Percentiles rank a stretch among this genome's conserved stretches.
Conservation (phyloP, 805 yeast genomes). For the Wickerhamomyces ciferrii region DNA sequence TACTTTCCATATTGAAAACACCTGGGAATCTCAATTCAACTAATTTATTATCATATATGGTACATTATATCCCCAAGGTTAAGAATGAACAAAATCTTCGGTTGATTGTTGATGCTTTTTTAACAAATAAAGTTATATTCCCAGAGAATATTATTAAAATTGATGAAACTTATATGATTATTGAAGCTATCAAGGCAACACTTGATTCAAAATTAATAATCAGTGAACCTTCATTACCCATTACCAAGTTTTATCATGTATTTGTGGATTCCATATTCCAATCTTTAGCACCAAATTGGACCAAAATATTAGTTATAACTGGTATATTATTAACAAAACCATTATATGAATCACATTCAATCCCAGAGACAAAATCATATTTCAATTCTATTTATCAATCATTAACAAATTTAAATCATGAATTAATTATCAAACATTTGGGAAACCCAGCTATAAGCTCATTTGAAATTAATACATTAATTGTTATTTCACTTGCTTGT, state of each 20-base stretch:
- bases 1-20: conserved; percentile 11
- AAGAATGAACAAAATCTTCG: conserved; percentile 38
- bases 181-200: conserved; percentile 42
- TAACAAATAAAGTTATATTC: conserved; percentile 31
- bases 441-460: conserved; percentile 8
- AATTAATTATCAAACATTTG: conserved; percentile 15
- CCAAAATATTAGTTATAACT: conserved; percentile 35
- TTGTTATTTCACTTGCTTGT: conserved; percentile 12
- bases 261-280: conserved; percentile 26
- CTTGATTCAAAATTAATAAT: conserved; percentile 37
- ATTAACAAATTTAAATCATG: conserved; percentile 24
- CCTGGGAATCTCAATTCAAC: not conserved
- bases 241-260: conserved; percentile 32
- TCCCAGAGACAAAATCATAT: conserved; percentile 26
- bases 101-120: conserved; percentile 32
- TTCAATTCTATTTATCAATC: conserved; percentile 32
- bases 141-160: conserved; percentile 8
- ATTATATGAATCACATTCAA: conserved; percentile 26
- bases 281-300: conserved; percentile 34
- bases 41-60: conserved; percentile 32
- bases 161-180: conserved; percentile 28
- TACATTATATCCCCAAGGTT: conserved; percentile 39
- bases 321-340: conserved; percentile 33
- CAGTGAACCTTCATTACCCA: conserved; percentile 38
- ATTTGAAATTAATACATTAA: conserved; percentile 16